Evolutionary conservation across 2,329 filamentous ascomycete genomes (phyloP).

Genomic region (Alternaria ethzedia): DNA sequence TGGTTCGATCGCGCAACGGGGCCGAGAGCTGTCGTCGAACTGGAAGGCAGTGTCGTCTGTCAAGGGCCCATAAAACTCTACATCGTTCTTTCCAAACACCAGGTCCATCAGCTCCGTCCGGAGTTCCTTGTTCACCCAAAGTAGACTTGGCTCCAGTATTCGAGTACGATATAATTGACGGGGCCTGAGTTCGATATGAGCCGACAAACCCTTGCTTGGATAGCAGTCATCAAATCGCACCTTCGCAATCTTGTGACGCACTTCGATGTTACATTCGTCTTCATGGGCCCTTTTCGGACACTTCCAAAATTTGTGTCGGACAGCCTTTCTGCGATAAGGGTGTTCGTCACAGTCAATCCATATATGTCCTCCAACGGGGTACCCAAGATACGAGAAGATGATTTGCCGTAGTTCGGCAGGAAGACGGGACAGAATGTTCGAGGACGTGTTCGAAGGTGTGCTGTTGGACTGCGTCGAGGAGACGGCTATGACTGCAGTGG

Average conservation of each 20-base stretch:
- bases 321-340: neutral
- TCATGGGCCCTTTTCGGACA: neutral
- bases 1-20: neutral
- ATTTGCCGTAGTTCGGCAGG: neutral
- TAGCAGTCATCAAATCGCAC: neutral
- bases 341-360: neutral
- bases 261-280: neutral
- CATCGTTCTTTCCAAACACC: neutral
- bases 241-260: neutral
- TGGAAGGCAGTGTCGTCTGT: neutral
- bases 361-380: neutral
- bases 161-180: neutral
- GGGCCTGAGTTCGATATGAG: neutral
- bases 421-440: neutral
- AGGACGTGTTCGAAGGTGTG: neutral
- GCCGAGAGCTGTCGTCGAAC: neutral
- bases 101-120: neutral
- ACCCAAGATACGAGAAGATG: neutral
- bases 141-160: neutral
- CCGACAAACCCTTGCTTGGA: neutral
- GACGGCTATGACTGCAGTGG: neutral
- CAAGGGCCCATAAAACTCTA: neutral
- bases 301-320: neutral
- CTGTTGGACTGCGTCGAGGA: neutral
- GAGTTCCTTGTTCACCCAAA: neutral